Evolutionary conservation across 768 basidiomycete genomes (phyloP), one percentile per base, ranked within the genome.

Genomic region (Leccinum subtestaceum): DNA sequence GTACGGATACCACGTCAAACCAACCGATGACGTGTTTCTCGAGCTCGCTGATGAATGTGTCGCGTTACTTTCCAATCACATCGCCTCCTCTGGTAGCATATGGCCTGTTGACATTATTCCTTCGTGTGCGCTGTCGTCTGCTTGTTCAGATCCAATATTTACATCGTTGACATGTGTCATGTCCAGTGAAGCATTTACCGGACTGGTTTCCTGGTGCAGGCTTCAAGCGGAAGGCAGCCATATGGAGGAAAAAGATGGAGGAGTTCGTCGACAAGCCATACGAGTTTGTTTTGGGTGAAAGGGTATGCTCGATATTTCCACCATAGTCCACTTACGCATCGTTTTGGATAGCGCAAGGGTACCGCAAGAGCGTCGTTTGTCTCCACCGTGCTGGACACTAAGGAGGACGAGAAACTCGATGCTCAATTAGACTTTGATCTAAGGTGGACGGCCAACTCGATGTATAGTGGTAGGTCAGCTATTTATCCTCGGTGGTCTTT

Each of bases 401-500:
- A 59, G 25, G 15, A 50, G 3, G 23, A 54, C 19, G 57, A 43
- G 38, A 34, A 12, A 29, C 52, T 60, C 1, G 71, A 71, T 50
- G 19, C 48, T 12, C 68, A 72, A 56, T 81, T 80, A 48, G 86
- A 88, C 64, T 84, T 84, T 60, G 89, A 91, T 63, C 75, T 91
- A 49, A 86, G 87, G 59, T 89, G 88, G 87, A 84, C 87, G 1
- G 89, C 90, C n/a, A 90, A 91, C 69, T 90, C 88, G 31, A 89
- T 91, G 86, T 91, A 88, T 67, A 75, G 79, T 6, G 76, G 76
- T 70, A 68, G 63, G 75, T 66, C 43, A 38, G 58, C 3, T 55
- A 11, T 46, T 19, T 15, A 40, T 57, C 13, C 17, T 29, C 13
- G n/a, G 13, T 13, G 7, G 0, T 3, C 11, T 12, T 36, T 23